Evolutionary conservation across 129 eudicot species (phyloP).

Genomic region (Artemisia annua): DNA sequence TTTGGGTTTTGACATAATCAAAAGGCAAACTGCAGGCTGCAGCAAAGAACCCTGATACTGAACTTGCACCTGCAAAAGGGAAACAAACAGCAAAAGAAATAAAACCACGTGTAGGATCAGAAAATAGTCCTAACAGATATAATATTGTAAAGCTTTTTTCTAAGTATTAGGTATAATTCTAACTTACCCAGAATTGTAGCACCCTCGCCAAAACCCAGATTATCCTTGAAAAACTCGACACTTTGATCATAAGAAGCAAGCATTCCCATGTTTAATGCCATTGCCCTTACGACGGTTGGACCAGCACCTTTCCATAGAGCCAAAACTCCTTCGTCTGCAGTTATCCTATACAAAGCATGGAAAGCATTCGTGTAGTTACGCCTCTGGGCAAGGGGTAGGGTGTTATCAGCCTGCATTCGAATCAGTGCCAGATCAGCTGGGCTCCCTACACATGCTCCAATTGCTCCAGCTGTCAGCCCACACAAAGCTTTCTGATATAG

Average conservation of each 20-base stretch:
- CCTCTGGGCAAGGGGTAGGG: conserved; percentile 78
- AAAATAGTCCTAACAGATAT: background rate
- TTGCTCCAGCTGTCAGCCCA: conserved; percentile 96
- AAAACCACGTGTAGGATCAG: background rate
- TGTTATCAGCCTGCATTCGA: conserved; percentile 97
- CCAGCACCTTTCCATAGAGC: conserved; percentile 93
- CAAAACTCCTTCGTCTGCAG: conserved; percentile 78
- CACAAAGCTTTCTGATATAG: conserved; percentile 86
- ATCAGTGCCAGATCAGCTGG: conserved; percentile 93
- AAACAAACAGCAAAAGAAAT: background rate
- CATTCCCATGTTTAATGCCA: conserved; percentile 96
- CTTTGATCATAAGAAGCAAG: conserved; percentile 97
- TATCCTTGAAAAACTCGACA: conserved; percentile 74
- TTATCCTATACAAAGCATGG: conserved; percentile 79
- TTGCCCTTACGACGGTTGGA: conserved; percentile 93
- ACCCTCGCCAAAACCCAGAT: conserved; percentile 65
- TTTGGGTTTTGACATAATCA: conserved; percentile 90
- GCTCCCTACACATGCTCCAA: conserved; percentile 85
- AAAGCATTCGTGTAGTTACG: conserved; percentile 87
- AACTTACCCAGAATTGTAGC: conserved; percentile 76
- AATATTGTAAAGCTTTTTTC: background rate
- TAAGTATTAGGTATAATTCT: background rate
- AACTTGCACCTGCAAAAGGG: conserved; percentile 68
- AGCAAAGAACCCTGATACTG: conserved; percentile 89
- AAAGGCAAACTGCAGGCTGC: conserved; percentile 92